Base-by-base conservation (phyloP, 306 rosid species). In the Quercus gilva region DNA sequence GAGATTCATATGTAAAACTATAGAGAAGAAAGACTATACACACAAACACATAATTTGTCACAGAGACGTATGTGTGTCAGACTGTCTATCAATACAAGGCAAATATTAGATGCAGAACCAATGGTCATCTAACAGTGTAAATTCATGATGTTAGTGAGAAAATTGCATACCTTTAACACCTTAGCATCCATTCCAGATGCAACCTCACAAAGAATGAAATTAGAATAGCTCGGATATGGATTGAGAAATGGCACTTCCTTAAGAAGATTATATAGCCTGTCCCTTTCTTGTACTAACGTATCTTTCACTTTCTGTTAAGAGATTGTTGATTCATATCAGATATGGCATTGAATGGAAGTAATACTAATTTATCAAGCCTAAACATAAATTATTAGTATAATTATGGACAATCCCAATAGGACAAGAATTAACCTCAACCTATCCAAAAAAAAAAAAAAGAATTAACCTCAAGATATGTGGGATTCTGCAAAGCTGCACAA, bases 191-290 rank as follows among this genome's bases (percentile, higher is more conserved):
- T 76, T 79, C 97, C 98, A 3, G 86, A 83, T 18, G 91, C 87
- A 69, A 95, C 99, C 84, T 87, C 96, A 68, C 99, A 93, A 73
- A 95, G 96, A 84, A 95, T 95, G 88, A 91, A 95, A 84, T 95
- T 95, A 52, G 99, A 91, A 88, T 88, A 79, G 86, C 98, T 93
- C 33, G 98, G 96, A 84, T 85, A 95, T 41, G 99, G 99, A 69
- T 82, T 81, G 31, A 90, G 92, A 76, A 95, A 95, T 3, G 94
- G 88, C 74, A 93, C 87, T 69, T 79, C 94, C 63, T 88, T 90
- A 67, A 95, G 85, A 85, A 90, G 91, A 71, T 82, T 82, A 74
- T 13, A 90, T 72, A 95, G 94, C 84, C 98, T 90, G 55, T 79
- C 87, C 74, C 99, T 86, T 89, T 95, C 99, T 84, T 78, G 85